phyloP scores from a whole-genome alignment of 495 filamentous ascomycete species.

The Cairneyella variabilis region DNA sequence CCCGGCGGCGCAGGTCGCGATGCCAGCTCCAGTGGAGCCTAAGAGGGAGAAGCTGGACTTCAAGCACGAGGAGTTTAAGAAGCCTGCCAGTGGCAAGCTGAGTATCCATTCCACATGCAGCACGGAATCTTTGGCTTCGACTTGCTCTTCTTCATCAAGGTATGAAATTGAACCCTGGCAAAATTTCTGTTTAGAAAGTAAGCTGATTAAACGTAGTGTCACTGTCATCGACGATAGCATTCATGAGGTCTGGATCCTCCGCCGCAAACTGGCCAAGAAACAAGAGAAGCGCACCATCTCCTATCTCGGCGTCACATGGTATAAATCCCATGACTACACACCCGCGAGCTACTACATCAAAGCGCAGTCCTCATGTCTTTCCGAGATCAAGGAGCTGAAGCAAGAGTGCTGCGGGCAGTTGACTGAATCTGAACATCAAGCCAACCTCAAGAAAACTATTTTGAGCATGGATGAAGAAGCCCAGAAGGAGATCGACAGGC shows the following conservation, averaged over 20 bases:
- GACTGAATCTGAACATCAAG: not conserved
- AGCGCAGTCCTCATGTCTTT: constrained; percentile 2
- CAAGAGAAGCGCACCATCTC: not conserved
- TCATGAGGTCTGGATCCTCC: constrained; percentile 11
- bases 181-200: not conserved
- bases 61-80: not conserved
- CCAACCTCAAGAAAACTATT: not conserved
- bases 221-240: constrained; percentile 2
- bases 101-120: constrained; percentile 1
- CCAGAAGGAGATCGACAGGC: constrained; percentile 14
- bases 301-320: constrained; percentile 1
- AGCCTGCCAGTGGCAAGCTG: not conserved
- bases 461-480: constrained; percentile 4
- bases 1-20: not conserved
- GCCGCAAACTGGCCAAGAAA: constrained; percentile 3
- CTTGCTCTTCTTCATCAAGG: constrained; percentile 9
- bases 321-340: not conserved
- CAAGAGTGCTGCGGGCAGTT: not conserved
- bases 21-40: no score
- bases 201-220: not conserved
- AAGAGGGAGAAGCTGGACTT: not conserved
- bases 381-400: not conserved
- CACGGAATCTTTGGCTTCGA: constrained; percentile 7
- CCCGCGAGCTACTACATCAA: constrained; percentile 12
- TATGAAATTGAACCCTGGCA: not conserved